Percentiles rank a stretch among this genome's conserved stretches.
Evolutionary conservation across 768 basidiomycete species (phyloP).

Genomic region (Boletus reticuloceps): DNA sequence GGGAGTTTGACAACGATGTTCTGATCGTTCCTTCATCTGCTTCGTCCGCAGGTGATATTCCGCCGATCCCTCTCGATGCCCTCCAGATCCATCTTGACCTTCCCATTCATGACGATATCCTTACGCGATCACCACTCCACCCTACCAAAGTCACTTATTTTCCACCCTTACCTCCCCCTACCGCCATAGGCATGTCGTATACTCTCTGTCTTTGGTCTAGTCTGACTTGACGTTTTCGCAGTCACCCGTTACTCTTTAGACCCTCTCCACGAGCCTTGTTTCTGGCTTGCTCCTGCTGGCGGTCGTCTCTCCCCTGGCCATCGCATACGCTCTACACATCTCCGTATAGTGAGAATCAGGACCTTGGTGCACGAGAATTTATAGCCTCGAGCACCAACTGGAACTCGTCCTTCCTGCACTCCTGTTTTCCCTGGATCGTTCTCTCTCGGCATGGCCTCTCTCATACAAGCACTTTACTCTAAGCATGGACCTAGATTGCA

Average conservation of each 20-base stretch:
- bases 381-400: background rate
- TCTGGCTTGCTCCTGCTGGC: conserved; percentile 15
- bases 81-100: conserved; percentile 30
- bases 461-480: conserved; percentile 5
- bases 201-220: background rate
- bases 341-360: background rate
- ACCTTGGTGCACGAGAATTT: background rate
- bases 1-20: conserved; percentile 31
- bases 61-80: conserved; percentile 10
- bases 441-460: conserved; percentile 9
- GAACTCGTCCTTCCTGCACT: background rate
- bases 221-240: conserved; percentile 7
- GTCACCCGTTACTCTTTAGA: conserved; percentile 8
- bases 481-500: conserved; percentile 17
- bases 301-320: conserved; percentile 15
- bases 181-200: conserved; percentile 14
- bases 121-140: conserved; percentile 22
- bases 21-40: conserved; percentile 17
- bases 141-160: conserved; percentile 28
- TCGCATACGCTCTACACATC: conserved; percentile 16
- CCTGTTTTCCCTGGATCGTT: background rate
- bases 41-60: background rate
- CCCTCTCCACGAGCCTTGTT: conserved; percentile 9
- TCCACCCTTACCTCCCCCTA: conserved; percentile 14
- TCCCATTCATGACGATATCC: conserved; percentile 19